These are phyloP conservation scores for Podospora conica DNA, from an alignment of 495 filamentous ascomycete species.

Conservation along the genomic window DNA sequence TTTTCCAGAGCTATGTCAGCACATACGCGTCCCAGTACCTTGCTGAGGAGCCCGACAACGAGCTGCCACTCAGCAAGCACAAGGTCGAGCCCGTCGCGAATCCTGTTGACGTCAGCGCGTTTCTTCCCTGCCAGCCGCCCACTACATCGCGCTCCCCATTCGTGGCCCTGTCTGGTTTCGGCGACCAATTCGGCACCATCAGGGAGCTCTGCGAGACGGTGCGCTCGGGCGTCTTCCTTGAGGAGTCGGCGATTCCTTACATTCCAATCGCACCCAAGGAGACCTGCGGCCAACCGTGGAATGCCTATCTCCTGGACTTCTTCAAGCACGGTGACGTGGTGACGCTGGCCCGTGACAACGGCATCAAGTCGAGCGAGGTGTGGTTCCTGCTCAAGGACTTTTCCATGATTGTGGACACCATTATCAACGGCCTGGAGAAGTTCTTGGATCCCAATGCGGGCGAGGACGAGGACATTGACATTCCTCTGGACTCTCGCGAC, in stretches of 20 bases:
- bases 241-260: slow-evolving; percentile 63
- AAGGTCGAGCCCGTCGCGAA: slow-evolving; percentile 4
- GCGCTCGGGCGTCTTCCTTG: slow-evolving; percentile 62
- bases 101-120: slow-evolving; percentile 1
- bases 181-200: slow-evolving; percentile 55
- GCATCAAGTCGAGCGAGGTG: slow-evolving; percentile 54
- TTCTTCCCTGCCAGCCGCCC: slow-evolving; percentile 2
- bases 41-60: slow-evolving; percentile 36
- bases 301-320: slow-evolving; percentile 71
- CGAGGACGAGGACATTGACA: slow-evolving; percentile 12
- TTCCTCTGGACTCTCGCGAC: slow-evolving; percentile 9
- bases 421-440: slow-evolving; percentile 51
- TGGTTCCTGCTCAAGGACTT: slow-evolving; percentile 69
- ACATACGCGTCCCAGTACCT: slow-evolving; percentile 63
- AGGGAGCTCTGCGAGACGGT: slow-evolving; percentile 56
- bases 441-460: slow-evolving; percentile 36
- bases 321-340: slow-evolving; percentile 59
- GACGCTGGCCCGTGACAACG: slow-evolving; percentile 52
- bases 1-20: slow-evolving; percentile 61
- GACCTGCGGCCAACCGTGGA: slow-evolving; percentile 41
- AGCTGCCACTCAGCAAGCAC: slow-evolving; percentile 52
- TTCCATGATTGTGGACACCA: slow-evolving; percentile 60
- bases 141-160: slow-evolving; percentile 55
- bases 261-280: slow-evolving; percentile 52
- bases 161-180: slow-evolving; percentile 61